Evolutionary conservation across 2,329 filamentous ascomycete species (phyloP), one percentile per base, ranked within the genome.

Genomic region (Stachybotrys chartarum): DNA sequence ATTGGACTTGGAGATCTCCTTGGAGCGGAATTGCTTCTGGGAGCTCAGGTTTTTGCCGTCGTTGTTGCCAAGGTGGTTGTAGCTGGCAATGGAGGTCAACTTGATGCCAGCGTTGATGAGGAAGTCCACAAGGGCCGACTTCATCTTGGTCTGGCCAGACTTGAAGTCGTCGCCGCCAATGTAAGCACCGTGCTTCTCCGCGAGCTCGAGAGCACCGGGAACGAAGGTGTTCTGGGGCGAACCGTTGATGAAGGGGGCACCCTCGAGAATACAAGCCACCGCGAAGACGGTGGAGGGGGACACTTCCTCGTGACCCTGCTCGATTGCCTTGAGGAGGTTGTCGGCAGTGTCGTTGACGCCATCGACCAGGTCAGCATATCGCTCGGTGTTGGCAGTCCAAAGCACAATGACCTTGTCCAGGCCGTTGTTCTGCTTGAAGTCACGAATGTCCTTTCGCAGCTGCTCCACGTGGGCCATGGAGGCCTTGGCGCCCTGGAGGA

Each of bases 121-220:
- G 78, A 99, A 99, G 76, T 99, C 94, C 50, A 97, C 94, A 32
- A 99, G 85, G 18, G 94, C 94, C 58, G 94, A 97, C 80, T 99
- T 99, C 94, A 99, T 99, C 86, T 99, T 99, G 72, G 94, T 99
- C 81, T 99, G 94, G 60, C 94, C 94, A 59, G 94, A 97, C 80
- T 99, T 99, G 87, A 99, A 99, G 78, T 99, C 94, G 67, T 99
- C 94, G 61, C 94, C 94, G 57, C 94, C 94, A 66, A 99, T 91
- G 78, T 96, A 99, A 59, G 92, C 85, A 56, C 83, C 81, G 74
- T 95, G 86, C 74, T 87, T 81, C 78, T 95, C 90, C 24, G 94
- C 94, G 56, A 99, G 85, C 68, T 93, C 81, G 63, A 97, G 86
- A 58, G 88, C 90, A 67, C 94, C 94, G 8, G 93, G 93, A 18